phyloP scores from a whole-genome alignment of 2,329 filamentous ascomycete species.

The Nemania sp. region DNA sequence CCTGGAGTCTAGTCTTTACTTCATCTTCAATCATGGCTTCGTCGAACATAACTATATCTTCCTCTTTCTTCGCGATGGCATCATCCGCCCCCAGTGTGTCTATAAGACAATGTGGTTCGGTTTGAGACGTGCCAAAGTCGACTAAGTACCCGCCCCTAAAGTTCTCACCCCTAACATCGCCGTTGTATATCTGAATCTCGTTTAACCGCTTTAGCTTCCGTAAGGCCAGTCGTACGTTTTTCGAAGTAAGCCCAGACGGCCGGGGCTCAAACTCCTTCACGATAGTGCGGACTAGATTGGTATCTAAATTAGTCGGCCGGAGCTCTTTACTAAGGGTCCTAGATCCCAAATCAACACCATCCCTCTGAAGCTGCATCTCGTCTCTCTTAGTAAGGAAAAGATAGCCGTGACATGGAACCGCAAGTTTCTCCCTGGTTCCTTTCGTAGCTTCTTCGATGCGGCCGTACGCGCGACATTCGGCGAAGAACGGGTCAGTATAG shows the following conservation, averaged over 20 bases:
- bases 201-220: conserved; percentile 10
- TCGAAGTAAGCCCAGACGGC: conserved; percentile 13
- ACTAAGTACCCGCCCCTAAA: conserved; percentile 13
- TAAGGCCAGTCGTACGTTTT: conserved; percentile 11
- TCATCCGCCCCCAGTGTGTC: not conserved
- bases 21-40: conserved; percentile 12
- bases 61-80: not conserved
- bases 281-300: conserved; percentile 8
- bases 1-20: conserved; percentile 6
- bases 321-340: conserved; percentile 7
- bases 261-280: conserved; percentile 19
- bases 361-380: conserved; percentile 1
- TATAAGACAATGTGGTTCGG: conserved; percentile 12
- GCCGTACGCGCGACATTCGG: conserved; percentile 21
- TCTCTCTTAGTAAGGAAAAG: conserved; percentile 14
- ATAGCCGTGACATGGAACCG: conserved; percentile 18
- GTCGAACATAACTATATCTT: conserved; percentile 16
- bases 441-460: conserved; percentile 16
- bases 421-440: conserved; percentile 6
- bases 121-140: conserved; percentile 13
- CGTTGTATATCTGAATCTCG: conserved; percentile 14
- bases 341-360: conserved; percentile 12
- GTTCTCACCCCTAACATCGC: conserved; percentile 13
- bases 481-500: conserved; percentile 23
- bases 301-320: not conserved